These are phyloP conservation scores for Hansenula sp. DNA, from an alignment of 1,139 yeast species.

Conservation along the genomic window DNA sequence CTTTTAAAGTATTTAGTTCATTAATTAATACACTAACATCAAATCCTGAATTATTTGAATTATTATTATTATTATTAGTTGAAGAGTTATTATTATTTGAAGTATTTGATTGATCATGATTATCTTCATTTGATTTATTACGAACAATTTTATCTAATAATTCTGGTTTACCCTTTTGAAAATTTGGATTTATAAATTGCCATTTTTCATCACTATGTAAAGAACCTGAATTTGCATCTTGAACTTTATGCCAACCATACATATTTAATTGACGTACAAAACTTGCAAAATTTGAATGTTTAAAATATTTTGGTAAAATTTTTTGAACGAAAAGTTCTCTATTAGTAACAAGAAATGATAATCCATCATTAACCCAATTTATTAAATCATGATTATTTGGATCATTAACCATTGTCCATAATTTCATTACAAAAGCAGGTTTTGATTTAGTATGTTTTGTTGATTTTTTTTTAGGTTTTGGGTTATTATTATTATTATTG, in stretches of 20 bases:
- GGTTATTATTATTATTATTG: too few relatives aligned
- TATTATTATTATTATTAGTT: too few relatives aligned
- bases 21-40: constrained; percentile 55
- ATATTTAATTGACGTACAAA: constrained; percentile 94
- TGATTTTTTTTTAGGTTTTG: constrained; percentile 6
- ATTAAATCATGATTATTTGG: constrained; percentile 62
- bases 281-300: constrained; percentile 90
- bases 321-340: constrained; percentile 82
- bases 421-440: constrained; percentile 87
- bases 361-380: constrained; percentile 83
- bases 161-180: constrained; percentile 62
- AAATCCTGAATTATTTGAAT: constrained; percentile 13
- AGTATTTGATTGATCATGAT: constrained; percentile 5
- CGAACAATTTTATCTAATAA: constrained; percentile 78
- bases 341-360: constrained; percentile 76
- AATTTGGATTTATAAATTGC: constrained; percentile 91
- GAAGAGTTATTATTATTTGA: constrained; percentile 33
- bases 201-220: constrained; percentile 80
- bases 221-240: constrained; percentile 43
- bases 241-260: constrained; percentile 97
- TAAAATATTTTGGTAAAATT: constrained; percentile 85
- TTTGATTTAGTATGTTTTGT: constrained; percentile 33
- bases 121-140: constrained; percentile 43
- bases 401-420: constrained; percentile 96
- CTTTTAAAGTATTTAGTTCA: constrained; percentile 73